Percentiles rank a stretch among this genome's conserved stretches.
Evolutionary conservation across 495 filamentous ascomycete species (phyloP).

Genomic region (Evansstolkia leycettana): DNA sequence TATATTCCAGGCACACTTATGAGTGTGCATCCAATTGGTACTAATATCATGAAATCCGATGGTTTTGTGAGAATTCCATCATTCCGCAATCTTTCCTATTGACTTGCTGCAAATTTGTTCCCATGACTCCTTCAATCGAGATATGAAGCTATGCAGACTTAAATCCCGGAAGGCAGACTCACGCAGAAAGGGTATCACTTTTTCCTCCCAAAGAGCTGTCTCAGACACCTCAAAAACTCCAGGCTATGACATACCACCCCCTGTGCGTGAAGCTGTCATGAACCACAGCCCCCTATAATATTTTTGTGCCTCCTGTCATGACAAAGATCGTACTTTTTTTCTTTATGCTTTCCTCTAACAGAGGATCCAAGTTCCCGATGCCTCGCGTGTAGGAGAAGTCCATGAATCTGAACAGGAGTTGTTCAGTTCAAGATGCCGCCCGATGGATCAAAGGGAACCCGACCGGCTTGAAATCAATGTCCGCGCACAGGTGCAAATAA

Average conservation of each 20-base stretch:
- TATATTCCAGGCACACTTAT: slow-evolving; percentile 18
- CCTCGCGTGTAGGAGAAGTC: slow-evolving; percentile 11
- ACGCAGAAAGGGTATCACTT: slow-evolving; percentile 41
- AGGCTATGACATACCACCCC: slow-evolving; percentile 25
- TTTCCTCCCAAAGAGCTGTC: slow-evolving; percentile 37
- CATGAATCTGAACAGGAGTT: slow-evolving; percentile 10
- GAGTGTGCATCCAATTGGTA: slow-evolving; percentile 14
- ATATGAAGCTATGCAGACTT: slow-evolving; percentile 30
- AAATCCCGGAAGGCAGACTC: slow-evolving; percentile 31
- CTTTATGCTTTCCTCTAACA: slow-evolving; percentile 13
- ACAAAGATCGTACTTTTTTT: slow-evolving; percentile 13
- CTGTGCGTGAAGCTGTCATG: slow-evolving; percentile 24
- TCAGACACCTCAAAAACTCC: slow-evolving; percentile 35
- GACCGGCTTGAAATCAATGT: slow-evolving; percentile 21
- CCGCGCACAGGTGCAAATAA: slow-evolving; percentile 16
- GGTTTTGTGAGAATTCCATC: slow-evolving; percentile 16
- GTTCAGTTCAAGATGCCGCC: slow-evolving; percentile 20
- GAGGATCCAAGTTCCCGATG: slow-evolving; percentile 18
- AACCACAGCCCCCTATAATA: slow-evolving; percentile 13
- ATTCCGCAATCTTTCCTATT: slow-evolving; percentile 7
- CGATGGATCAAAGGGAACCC: slow-evolving; percentile 21
- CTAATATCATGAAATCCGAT: slow-evolving; percentile 4
- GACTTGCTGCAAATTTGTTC: slow-evolving; percentile 18
- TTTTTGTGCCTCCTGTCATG: slow-evolving; percentile 18
- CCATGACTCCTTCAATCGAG: slow-evolving; percentile 20